phyloP scores from a whole-genome alignment of 2,329 filamentous ascomycete genomes.

The Colletotrichum simmondsii region DNA sequence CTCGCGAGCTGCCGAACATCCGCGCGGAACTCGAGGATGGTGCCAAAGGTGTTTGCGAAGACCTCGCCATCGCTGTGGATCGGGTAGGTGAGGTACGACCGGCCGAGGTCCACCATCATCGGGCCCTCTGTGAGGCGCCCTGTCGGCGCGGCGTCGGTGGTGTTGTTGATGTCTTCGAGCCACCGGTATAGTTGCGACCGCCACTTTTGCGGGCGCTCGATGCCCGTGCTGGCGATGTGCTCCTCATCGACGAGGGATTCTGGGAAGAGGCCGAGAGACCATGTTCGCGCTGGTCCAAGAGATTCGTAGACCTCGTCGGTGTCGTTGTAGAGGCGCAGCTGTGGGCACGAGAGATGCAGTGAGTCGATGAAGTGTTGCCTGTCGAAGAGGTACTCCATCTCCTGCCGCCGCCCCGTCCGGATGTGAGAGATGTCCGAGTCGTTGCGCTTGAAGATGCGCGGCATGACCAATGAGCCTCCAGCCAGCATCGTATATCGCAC shows the following conservation, averaged over 20 bases:
- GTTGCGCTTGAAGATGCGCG: slow-evolving; percentile 47
- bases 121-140: slow-evolving; percentile 30
- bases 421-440: slow-evolving; percentile 42
- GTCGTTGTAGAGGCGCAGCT: slow-evolving; percentile 41
- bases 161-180: slow-evolving; percentile 35
- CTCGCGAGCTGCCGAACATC: slow-evolving; percentile 43
- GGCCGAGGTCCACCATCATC: slow-evolving; percentile 42
- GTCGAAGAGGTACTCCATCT: slow-evolving; percentile 43
- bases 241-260: slow-evolving; percentile 42
- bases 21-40: slow-evolving; percentile 43
- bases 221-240: slow-evolving; percentile 38
- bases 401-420: slow-evolving; percentile 36
- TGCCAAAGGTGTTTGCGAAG: slow-evolving; percentile 46
- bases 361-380: slow-evolving; percentile 39
- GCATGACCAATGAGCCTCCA: slow-evolving; percentile 48
- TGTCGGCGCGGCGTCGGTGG: slow-evolving; percentile 28
- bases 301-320: slow-evolving; percentile 38
- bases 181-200: slow-evolving; percentile 40
- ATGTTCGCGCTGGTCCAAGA: slow-evolving; percentile 27
- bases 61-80: slow-evolving; percentile 45
- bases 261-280: slow-evolving; percentile 41
- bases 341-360: slow-evolving; percentile 40
- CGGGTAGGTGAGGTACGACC: slow-evolving; percentile 50
- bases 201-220: slow-evolving; percentile 40
- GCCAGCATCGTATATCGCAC: slow-evolving; percentile 51